Base-by-base conservation (phyloP, 345 rosid species). In the Salix koriyanagi region DNA sequence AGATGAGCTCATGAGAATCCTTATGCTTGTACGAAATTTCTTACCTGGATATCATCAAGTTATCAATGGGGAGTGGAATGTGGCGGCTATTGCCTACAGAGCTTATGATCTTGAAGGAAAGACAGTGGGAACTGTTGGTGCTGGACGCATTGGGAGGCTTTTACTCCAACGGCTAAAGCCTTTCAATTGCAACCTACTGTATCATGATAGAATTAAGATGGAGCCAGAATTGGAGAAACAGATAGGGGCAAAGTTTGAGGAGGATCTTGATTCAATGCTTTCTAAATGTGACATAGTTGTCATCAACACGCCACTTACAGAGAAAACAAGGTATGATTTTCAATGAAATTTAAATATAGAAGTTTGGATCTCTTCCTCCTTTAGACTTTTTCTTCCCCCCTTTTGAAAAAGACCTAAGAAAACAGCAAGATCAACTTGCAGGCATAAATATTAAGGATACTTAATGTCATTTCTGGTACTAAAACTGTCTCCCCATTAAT, bases 91-190 rank as follows among this genome's bases (percentile, higher is more conserved):
- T 67, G 88, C 99, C 19, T 81, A 93, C 70, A 89, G 96, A 82
- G 89, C 99, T 54, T 96, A 96, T 69, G 98, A 96, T 88, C 96
- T 96, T 16, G 97, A 96, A 82, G 99, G 96, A 50, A 96, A 93
- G 88, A 96, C 93, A 5, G 88, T 93, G 1, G 99, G 97, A 46
- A 95, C 99, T n/a, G 87, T 91, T 28, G 97, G 97, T 64, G 91
- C 90, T 62, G 97, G 99, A 26, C 89, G 97, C 58, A 92, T 95
- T 66, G 97, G 97, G 34, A 90, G 23, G 87, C 97, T 95, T 73
- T 84, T 95, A 79, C 91, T 95, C 69, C 97, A 95, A 75, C 79
- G 97, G 76, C 78, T 95, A 84, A 95, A 95, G 79, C 97, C 99
- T 65, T 95, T 95, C 71, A 91, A 90, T 52, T 95, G 99, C 71